These are phyloP conservation scores for Sicyos edulis DNA, from an alignment of 306 rosid genomes.

Conservation along the genomic window DNA sequence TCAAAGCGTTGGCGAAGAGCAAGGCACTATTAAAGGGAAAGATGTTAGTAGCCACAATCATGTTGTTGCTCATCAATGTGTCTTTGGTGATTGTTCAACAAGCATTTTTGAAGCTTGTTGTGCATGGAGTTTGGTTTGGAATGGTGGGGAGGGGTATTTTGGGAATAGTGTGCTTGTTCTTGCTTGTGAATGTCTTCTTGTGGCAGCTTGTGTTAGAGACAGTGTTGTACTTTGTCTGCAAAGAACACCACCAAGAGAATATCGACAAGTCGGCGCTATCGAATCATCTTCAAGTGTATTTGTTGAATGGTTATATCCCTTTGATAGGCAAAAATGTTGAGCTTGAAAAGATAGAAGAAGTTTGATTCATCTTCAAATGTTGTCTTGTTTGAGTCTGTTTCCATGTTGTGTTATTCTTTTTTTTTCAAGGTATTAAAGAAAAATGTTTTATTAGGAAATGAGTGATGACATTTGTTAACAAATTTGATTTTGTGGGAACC, in stretches of 20 bases:
- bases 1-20: slow-evolving; percentile 61
- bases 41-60: slow-evolving; percentile 29
- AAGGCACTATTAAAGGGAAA: slow-evolving; percentile 54
- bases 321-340: slow-evolving; percentile 60
- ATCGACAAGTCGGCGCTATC: slow-evolving; percentile 66
- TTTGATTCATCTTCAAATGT: slow-evolving; percentile 7
- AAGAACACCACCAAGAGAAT: slow-evolving; percentile 68
- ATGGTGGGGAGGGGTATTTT: slow-evolving; percentile 22
- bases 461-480: background rate
- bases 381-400: background rate
- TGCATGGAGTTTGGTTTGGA: slow-evolving; percentile 29
- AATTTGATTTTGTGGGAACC: background rate
- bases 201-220: slow-evolving; percentile 56
- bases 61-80: slow-evolving; percentile 24
- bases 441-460: background rate
- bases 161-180: slow-evolving; percentile 37
- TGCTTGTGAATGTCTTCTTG: slow-evolving; percentile 36
- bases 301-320: slow-evolving; percentile 48
- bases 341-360: slow-evolving; percentile 20
- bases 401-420: background rate
- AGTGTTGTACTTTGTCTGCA: slow-evolving; percentile 77
- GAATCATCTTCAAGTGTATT: slow-evolving; percentile 37
- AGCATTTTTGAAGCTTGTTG: slow-evolving; percentile 30
- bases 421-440: background rate
- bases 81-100: slow-evolving; percentile 10